Conservation (phyloP, 192 early-diverging fungal genomes). For the Podochytrium sp. region DNA sequence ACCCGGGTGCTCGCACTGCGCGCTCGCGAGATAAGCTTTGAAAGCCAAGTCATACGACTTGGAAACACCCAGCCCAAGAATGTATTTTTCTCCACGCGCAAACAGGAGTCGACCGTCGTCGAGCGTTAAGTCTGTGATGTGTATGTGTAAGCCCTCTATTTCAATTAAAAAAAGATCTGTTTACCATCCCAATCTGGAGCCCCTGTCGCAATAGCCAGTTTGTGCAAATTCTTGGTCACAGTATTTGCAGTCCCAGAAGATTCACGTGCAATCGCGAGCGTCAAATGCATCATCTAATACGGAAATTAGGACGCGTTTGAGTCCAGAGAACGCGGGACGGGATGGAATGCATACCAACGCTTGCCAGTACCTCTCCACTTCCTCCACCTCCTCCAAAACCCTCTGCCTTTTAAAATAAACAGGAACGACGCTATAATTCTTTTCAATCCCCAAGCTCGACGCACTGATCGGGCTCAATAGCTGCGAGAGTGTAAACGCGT, state of each 20-base stretch:
- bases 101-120: slow-evolving; percentile 51
- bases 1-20: slow-evolving; percentile 41
- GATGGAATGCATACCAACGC: slow-evolving; percentile 21
- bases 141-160: neutral
- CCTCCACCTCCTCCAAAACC: slow-evolving; percentile 13
- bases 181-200: slow-evolving; percentile 53
- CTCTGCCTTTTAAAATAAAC: slow-evolving; percentile 11
- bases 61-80: slow-evolving; percentile 52
- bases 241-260: slow-evolving; percentile 23
- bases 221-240: slow-evolving; percentile 44
- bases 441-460: neutral
- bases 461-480: neutral
- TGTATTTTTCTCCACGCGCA: slow-evolving; percentile 56
- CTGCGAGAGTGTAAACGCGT: slow-evolving; percentile 2
- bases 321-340: neutral
- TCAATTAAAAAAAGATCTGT: neutral
- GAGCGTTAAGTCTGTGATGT: slow-evolving; percentile 43
- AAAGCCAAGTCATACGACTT: slow-evolving; percentile 52
- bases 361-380: slow-evolving; percentile 26
- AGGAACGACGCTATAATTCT: neutral
- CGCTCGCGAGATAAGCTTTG: slow-evolving; percentile 50
- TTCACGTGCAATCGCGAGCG: slow-evolving; percentile 41
- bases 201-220: slow-evolving; percentile 58
- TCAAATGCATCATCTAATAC: slow-evolving; percentile 46
- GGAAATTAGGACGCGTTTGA: neutral